Evolutionary conservation across 1,284 basidiomycete species (phyloP), one percentile per base, ranked within the genome.

Genomic region (Sporisorium reilianum): DNA sequence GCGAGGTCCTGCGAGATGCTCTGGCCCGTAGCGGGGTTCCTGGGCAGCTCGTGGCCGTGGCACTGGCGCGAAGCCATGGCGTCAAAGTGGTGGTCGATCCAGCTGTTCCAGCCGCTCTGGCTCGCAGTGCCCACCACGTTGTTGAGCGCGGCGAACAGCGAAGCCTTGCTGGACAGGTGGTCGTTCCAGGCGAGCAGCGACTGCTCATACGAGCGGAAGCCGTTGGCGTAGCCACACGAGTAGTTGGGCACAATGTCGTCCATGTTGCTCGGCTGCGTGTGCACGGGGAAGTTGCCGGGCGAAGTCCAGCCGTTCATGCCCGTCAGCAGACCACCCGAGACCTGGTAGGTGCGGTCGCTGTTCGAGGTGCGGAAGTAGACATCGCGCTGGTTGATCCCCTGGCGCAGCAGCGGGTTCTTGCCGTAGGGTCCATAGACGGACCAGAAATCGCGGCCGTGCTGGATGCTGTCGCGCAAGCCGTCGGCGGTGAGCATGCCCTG

Each of bases 401-500:
- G 69, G 7, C 84, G 63, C 59, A 89, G 77, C 64, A 89, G 88
- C 3, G 85, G 84, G 11, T 89, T 81, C 63, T 81, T 80, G 26
- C 86, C 77, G 14, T n/a, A 42, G 0, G 75, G 85, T 23, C 74
- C 72, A 74, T 89, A 89, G 12, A 89, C 87, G 18, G 85, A 85
- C 86, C 87, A 88, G 72, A 89, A 88, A 72, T 89, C 88, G 87
- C 87, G 79, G 14, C 89, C 89, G 67, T 90, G 89, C 48, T 82
- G 79, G 50, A 87, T 77, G 9, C 88, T 85, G 62, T 89, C 89
- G 26, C 86, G 80, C 20, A 89, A 77, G 1, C 89, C 89, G 22
- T 81, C 88, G 1, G 82, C 79, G 0, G 89, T 89, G 38, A 89
- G 85, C 72, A 89, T 88, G 26, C 89, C 89, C 16, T 85, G 68